Conservation (phyloP, 495 filamentous ascomycete species). For the Sphaerosporella brunnea region DNA sequence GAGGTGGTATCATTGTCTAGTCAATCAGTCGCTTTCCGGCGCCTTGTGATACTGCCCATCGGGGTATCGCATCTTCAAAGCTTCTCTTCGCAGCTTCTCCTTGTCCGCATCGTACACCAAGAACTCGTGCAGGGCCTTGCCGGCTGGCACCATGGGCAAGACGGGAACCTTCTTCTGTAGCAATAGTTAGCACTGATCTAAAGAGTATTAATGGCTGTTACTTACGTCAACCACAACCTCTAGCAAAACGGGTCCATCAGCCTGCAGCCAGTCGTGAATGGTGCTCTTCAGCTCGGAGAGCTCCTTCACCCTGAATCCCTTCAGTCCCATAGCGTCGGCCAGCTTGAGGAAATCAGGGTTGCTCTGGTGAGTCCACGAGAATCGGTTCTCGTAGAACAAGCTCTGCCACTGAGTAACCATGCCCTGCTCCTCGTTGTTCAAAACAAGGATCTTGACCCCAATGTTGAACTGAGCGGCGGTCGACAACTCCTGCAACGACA, state of each 20-base stretch:
- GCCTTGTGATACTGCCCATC: slow-evolving; percentile 17
- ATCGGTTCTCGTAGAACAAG: slow-evolving; percentile 82
- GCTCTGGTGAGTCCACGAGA: slow-evolving; percentile 76
- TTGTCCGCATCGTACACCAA: slow-evolving; percentile 53
- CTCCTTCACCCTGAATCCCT: slow-evolving; percentile 44
- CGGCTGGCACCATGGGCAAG: slow-evolving; percentile 85
- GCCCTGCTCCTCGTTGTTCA: slow-evolving; percentile 93
- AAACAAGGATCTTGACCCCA: slow-evolving; percentile 72
- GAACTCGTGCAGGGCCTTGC: slow-evolving; percentile 80
- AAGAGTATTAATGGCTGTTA: slow-evolving; percentile 72
- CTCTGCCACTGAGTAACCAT: slow-evolving; percentile 97
- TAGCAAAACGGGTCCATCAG: slow-evolving; percentile 58
- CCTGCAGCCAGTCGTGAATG: slow-evolving; percentile 75
- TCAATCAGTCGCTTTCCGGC: background rate
- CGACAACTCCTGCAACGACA: slow-evolving; percentile 85
- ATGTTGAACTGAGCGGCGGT: slow-evolving; percentile 85
- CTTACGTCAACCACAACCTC: slow-evolving; percentile 55
- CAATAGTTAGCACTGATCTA: slow-evolving; percentile 33
- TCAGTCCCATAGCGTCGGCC: slow-evolving; percentile 65
- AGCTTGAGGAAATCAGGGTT: slow-evolving; percentile 81
- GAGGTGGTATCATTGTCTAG: too few relatives aligned
- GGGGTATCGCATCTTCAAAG: slow-evolving; percentile 19
- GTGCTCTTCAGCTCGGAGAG: slow-evolving; percentile 56
- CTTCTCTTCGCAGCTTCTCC: slow-evolving; percentile 17
- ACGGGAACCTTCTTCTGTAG: slow-evolving; percentile 81